Evolutionary conservation across 352 stramenopile species (phyloP).

Genomic region (Pythium sukuiense): DNA sequence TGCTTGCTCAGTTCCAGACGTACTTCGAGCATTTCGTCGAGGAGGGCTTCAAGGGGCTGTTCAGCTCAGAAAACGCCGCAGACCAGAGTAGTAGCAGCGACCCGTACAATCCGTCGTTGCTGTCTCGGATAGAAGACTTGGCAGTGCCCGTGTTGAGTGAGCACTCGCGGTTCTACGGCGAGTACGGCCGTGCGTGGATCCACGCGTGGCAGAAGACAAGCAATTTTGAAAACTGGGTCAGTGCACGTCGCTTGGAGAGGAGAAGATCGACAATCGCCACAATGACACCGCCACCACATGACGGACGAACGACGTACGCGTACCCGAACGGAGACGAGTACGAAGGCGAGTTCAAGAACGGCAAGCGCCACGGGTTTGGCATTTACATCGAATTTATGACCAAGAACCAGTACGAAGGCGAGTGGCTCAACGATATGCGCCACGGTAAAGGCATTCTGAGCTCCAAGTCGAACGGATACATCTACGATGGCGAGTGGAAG

Average conservation of each 20-base stretch:
- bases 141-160: conserved; percentile 45
- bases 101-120: conserved; percentile 46
- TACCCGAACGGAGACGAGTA: conserved; percentile 82
- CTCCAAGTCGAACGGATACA: conserved; percentile 51
- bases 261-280: conserved; percentile 30
- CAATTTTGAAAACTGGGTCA: conserved; percentile 61
- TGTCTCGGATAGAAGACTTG: conserved; percentile 54
- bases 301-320: conserved; percentile 48
- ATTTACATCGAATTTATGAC: conserved; percentile 76
- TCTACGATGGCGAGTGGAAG: conserved; percentile 82
- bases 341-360: conserved; percentile 63
- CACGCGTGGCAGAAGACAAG: conserved; percentile 63
- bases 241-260: conserved; percentile 31
- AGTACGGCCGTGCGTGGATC: conserved; percentile 63
- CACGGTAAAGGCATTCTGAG: conserved; percentile 76
- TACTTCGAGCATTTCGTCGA: conserved; percentile 68
- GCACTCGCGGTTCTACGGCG: conserved; percentile 41
- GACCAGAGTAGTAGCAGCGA: conserved; percentile 14
- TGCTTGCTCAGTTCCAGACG: conserved; percentile 53
- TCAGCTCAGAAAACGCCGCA: conserved; percentile 13
- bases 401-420: conserved; percentile 76
- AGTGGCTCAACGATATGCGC: conserved; percentile 62
- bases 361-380: conserved; percentile 71
- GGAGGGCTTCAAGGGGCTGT: conserved; percentile 34
- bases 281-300: conserved; percentile 32